These are phyloP conservation scores for Ormosia semicastrata DNA, from an alignment of 306 rosid species.

Conservation along the genomic window DNA sequence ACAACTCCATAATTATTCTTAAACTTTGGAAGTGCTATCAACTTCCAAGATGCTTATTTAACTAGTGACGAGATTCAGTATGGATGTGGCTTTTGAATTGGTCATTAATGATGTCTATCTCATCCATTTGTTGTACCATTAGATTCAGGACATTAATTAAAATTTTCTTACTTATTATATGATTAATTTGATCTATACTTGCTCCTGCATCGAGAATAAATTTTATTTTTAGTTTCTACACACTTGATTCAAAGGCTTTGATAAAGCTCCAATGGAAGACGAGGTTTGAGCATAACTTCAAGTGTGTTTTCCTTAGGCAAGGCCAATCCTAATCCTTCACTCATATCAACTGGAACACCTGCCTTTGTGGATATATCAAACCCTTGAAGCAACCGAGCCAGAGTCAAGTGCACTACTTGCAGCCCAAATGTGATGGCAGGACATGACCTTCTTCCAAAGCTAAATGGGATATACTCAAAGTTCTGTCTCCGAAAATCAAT, in stretches of 20 bases:
- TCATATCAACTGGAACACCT: constrained; percentile 32
- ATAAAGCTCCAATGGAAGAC: constrained; percentile 39
- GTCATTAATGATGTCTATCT: no score
- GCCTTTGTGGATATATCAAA: constrained; percentile 16
- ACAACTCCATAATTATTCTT: no score
- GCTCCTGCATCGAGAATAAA: no score
- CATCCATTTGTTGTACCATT: no score
- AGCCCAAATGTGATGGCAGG: constrained; percentile 36
- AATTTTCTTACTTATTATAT: no score
- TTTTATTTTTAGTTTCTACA: neutral
- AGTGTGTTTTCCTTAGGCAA: constrained; percentile 37
- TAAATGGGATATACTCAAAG: constrained; percentile 39
- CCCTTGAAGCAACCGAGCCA: constrained; percentile 49
- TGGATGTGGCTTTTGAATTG: no score
- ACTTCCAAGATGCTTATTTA: no score
- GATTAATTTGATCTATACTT: no score
- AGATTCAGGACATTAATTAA: no score
- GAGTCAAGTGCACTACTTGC: constrained; percentile 39
- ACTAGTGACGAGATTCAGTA: no score
- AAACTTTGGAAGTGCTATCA: no score
- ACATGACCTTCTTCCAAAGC: constrained; percentile 50
- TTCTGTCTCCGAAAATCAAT: constrained; percentile 15
- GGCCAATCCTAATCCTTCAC: constrained; percentile 44
- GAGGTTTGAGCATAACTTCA: constrained; percentile 33
- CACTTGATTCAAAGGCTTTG: constrained; percentile 16